A percentile compares a stretch with the other conserved stretches of the same genome.
These are phyloP conservation scores for Paraglomus brasilianum DNA, from an alignment of 192 early-diverging fungal species.

Conservation along the genomic window DNA sequence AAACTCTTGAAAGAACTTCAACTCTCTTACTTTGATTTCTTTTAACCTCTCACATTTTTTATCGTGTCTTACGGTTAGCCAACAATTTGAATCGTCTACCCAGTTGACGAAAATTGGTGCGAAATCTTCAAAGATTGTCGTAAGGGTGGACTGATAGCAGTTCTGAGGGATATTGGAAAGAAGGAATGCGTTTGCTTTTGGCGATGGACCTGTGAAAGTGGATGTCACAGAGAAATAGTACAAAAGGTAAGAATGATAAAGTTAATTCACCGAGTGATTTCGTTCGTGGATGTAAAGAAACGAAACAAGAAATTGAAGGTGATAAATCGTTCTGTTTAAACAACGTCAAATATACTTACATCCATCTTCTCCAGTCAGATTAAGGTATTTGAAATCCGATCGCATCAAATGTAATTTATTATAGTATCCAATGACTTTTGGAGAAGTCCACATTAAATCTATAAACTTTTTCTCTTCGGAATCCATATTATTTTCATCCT, in stretches of 20 bases:
- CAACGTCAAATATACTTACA: not conserved
- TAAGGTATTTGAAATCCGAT: conserved; percentile 56
- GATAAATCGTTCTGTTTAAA: not conserved
- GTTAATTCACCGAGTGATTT: not conserved
- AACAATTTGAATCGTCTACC: conserved; percentile 32
- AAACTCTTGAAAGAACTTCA: conserved; percentile 18
- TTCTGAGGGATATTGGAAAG: conserved; percentile 24
- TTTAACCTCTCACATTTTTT: conserved; percentile 17
- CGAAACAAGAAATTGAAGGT: not conserved
- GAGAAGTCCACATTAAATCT: not conserved
- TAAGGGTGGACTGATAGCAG: not conserved
- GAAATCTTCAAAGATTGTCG: conserved; percentile 24
- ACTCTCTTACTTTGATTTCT: not conserved
- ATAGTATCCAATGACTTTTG: conserved; percentile 38
- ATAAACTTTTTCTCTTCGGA: not conserved
- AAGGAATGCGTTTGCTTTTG: conserved; percentile 26
- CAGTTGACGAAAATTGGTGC: conserved; percentile 26
- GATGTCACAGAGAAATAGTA: not conserved
- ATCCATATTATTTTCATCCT: conserved; percentile 8
- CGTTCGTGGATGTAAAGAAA: not conserved
- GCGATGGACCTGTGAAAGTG: not conserved
- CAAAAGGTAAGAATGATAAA: not conserved
- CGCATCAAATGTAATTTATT: conserved; percentile 72
- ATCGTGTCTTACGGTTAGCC: conserved; percentile 24
- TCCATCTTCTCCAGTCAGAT: conserved; percentile 54